A percentile compares a stretch with the other conserved stretches of the same genome.
These are phyloP conservation scores for Ustilago hordei DNA, from an alignment of 1,284 basidiomycete species.

Conservation along the genomic window DNA sequence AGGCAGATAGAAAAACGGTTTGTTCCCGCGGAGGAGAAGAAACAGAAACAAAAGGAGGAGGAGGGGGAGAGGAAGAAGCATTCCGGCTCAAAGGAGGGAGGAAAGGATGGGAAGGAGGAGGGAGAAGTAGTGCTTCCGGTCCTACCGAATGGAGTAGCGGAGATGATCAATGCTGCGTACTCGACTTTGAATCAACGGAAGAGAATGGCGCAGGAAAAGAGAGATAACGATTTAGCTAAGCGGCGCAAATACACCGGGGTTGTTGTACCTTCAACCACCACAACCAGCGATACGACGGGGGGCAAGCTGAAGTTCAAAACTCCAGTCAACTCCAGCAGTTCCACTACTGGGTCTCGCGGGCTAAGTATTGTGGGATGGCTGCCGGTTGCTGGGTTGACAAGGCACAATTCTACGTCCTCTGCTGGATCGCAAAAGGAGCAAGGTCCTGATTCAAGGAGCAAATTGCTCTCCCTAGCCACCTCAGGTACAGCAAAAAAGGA, in stretches of 20 bases:
- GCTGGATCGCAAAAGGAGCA: background rate
- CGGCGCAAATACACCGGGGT: constrained; percentile 39
- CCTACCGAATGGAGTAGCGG: constrained; percentile 33
- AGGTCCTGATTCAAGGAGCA: constrained; percentile 22
- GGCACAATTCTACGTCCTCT: constrained; percentile 7
- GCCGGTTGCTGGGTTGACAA: constrained; percentile 17
- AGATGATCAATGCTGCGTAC: constrained; percentile 45
- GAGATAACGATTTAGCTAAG: constrained; percentile 8
- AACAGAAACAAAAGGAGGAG: background rate
- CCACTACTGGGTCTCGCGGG: background rate
- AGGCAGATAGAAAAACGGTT: constrained; percentile 32
- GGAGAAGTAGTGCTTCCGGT: constrained; percentile 6
- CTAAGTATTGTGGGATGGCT: background rate
- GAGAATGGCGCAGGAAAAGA: constrained; percentile 16
- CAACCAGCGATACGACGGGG: background rate
- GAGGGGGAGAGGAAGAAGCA: background rate
- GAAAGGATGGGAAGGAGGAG: constrained; percentile 3
- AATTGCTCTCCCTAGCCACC: constrained; percentile 27
- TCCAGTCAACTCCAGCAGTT: background rate
- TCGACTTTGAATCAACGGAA: constrained; percentile 42
- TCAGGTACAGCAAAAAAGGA: background rate
- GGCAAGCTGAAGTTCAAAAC: constrained; percentile 25
- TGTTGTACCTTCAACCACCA: background rate
- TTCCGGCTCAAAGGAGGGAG: background rate
- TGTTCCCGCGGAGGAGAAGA: constrained; percentile 6